Base-by-base conservation (phyloP, 768 basidiomycete species). In the Mycena chlorophos region DNA sequence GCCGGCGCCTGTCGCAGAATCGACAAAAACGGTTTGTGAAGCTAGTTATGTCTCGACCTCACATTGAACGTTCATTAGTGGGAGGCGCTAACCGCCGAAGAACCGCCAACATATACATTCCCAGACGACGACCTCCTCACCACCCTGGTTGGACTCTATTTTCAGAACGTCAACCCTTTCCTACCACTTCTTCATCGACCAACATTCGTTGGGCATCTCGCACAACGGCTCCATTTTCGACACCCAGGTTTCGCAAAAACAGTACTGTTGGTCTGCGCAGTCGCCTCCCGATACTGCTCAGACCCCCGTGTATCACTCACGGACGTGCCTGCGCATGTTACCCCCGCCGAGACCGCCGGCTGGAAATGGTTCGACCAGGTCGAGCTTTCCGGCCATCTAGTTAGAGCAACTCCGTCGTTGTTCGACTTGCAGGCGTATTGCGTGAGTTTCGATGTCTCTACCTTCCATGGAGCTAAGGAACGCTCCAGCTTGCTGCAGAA, bases 121-220 rank as follows among this genome's bases (percentile, higher is more conserved):
- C 76, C 77, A 0, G 64, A 69, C 1, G 39, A 60, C 5, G 74
- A 76, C 25, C 69, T 87, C 12, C 69, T 73, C 14, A 42, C 54
- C 5, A 39, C 51, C 0, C 70, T 88, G 25, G 67, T 86, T 48
- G 70, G 81, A 20, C 67, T 77, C 16, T 86, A 80, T 57, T 88
- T 88, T 62, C 52, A 51, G 1, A 51, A 72, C 38, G 37, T 72
- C 57, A 80, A 85, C 56, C 42, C 61, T 8, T 63, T 74, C 31
- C 59, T 72, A 3, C 83, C 85, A 0, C 57, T 80, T 1, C 58
- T 83, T 3, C 77, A 80, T 58, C 65, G 68, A 1, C 69, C 72
- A 5, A 66, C 71, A 4, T 81, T 83, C 61, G 71, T 78, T 3
- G 63, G 65, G 3, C 69, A 71, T 0, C 57, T 80, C 37, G 61